These are phyloP conservation scores for Colletotrichum liriopes DNA, from an alignment of 2,329 filamentous ascomycete genomes.

Conservation along the genomic window DNA sequence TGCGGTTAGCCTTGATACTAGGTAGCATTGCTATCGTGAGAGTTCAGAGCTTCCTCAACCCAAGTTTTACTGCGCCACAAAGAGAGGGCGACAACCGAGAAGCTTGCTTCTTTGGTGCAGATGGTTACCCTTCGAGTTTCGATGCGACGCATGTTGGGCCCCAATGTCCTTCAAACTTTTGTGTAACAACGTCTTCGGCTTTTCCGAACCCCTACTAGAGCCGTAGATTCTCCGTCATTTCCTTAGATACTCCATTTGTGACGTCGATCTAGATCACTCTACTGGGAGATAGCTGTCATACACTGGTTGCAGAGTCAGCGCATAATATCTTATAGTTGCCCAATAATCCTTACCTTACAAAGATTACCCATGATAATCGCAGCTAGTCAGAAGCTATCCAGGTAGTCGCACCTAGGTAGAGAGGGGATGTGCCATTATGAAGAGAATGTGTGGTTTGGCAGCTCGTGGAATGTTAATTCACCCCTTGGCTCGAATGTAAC, in stretches of 20 bases:
- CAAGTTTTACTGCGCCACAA: conserved; percentile 29
- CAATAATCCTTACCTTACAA: neutral
- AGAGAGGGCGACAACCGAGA: neutral
- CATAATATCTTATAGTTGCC: neutral
- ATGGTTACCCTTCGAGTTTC: neutral
- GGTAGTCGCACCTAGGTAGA: neutral
- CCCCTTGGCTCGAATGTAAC: conserved; percentile 9
- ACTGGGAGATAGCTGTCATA: neutral
- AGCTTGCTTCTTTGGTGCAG: neutral
- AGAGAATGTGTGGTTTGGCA: neutral
- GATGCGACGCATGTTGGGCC: neutral
- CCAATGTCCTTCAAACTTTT: neutral
- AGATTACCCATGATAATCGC: neutral
- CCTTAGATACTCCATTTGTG: neutral
- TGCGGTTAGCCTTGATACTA: neutral
- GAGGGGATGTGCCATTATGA: neutral
- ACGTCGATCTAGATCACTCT: conserved; percentile 6
- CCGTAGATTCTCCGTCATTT: neutral
- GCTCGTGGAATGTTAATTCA: conserved; percentile 12
- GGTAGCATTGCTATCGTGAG: conserved; percentile 21
- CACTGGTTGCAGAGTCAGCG: neutral
- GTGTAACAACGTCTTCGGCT: conserved; percentile 3
- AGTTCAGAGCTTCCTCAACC: conserved; percentile 22
- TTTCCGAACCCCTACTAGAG: neutral
- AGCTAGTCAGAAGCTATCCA: neutral